Evolutionary conservation across 352 stramenopile genomes (phyloP), one percentile per base, ranked within the genome.

Genomic region (Phytophthora pluvialis): DNA sequence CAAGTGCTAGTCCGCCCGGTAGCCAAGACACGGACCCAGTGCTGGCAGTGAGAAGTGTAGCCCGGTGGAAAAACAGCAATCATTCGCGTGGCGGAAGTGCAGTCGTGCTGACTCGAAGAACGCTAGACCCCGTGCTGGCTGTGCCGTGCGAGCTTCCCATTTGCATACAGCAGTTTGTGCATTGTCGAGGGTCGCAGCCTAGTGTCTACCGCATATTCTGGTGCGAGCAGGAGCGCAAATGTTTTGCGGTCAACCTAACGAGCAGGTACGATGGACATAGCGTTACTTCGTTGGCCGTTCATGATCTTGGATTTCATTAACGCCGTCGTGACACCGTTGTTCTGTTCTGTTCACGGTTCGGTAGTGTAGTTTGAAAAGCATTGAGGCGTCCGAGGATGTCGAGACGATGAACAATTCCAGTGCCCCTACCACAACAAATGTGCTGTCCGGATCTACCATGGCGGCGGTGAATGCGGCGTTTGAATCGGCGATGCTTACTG

Each of bases 171-270:
- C 80, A 88, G 40, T 93, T 88, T 59, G 67, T 95, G 16, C 77
- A 75, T 28, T 92, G 86, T 46, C 82, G 86, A 0, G 86, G 86
- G 12, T 75, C 77, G 5, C 72, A 91, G 21, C 73, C 81, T 9
- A 91, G 83, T 36, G 76, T 93, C 35, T 93, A 93, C 51, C 82
- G 84, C 33, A 65, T 93, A 21, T 78, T 78, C 28, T 95, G 84
- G 83, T 72, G 63, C 15, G 59, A 80, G 3, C 64, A 72, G 1
- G 77, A 81, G 36, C 73, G 75, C 40, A 80, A 91, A 6, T 82
- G 83, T 47, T 92, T 82, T 39, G 86, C 75, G 0, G 72, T 93
- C 36, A 93, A 95, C 49, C 73, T 93, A 26, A 77, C 85, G 21
- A 93, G 83, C 67, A 81, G 85, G 84, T 93, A 74, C 33, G 42